A percentile compares a stretch with the other conserved stretches of the same genome.
These are phyloP conservation scores for Beauveria caledonica DNA, from an alignment of 2,329 filamentous ascomycete genomes.

Conservation along the genomic window DNA sequence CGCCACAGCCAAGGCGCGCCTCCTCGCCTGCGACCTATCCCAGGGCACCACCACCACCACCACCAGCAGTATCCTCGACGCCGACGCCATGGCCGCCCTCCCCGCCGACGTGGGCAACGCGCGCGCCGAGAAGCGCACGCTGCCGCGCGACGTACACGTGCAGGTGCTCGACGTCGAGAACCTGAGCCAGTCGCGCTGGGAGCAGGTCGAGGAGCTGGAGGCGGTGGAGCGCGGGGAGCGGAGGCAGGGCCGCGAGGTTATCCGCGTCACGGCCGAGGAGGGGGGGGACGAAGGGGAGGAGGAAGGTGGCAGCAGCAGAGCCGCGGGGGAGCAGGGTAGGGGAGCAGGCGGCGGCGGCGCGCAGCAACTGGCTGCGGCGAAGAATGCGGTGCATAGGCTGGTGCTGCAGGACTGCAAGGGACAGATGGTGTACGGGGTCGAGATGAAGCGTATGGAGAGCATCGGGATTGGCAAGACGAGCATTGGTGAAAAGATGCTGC, in stretches of 20 bases:
- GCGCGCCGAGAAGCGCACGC: constrained; percentile 42
- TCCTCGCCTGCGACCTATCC: constrained; percentile 66
- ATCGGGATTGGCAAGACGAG: constrained; percentile 55
- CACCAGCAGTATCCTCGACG: constrained; percentile 36
- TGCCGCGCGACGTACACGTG: constrained; percentile 59
- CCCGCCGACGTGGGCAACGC: constrained; percentile 49
- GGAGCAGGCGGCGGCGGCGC: constrained; percentile 4
- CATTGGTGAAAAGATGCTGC: constrained; percentile 75
- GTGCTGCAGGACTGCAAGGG: constrained; percentile 74
- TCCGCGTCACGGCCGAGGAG: constrained; percentile 50
- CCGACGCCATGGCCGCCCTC: constrained; percentile 32
- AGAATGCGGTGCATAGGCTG: constrained; percentile 64
- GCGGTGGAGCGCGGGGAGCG: constrained; percentile 63
- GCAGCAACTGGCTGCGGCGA: constrained; percentile 14
- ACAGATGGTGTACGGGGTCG: constrained; percentile 60
- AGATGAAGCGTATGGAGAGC: constrained; percentile 57
- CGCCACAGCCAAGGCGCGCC: constrained; percentile 71
- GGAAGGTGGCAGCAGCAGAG: constrained; percentile 25
- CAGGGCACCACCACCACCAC: constrained; percentile 27
- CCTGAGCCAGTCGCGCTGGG: constrained; percentile 70
- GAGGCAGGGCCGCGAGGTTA: constrained; percentile 70
- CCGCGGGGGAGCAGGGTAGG: constrained; percentile 24
- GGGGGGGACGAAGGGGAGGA: constrained; percentile 43
- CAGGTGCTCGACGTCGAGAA: constrained; percentile 87
- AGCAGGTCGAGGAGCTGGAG: constrained; percentile 77